These are phyloP conservation scores for Rosa persica DNA, from an alignment of 306 rosid species.

Conservation along the genomic window DNA sequence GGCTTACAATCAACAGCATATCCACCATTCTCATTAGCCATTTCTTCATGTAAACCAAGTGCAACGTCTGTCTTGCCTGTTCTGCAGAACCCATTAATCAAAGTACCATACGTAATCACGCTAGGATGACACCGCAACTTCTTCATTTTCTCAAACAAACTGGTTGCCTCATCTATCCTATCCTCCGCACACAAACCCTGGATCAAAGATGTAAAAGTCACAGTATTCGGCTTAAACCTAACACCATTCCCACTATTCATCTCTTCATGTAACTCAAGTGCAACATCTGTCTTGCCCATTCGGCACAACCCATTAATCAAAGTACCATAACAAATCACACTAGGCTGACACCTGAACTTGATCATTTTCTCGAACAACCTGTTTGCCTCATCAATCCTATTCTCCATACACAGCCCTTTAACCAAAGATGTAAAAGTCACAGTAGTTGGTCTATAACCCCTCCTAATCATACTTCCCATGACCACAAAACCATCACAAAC, in stretches of 20 bases:
- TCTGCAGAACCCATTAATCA: slow-evolving; percentile 47
- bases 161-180: slow-evolving; percentile 32
- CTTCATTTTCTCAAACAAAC: slow-evolving; percentile 31
- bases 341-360: slow-evolving; percentile 37
- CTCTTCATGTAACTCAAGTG: slow-evolving; percentile 41
- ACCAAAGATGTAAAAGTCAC: slow-evolving; percentile 36
- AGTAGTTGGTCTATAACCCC: slow-evolving; percentile 30
- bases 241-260: slow-evolving; percentile 30
- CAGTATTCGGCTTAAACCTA: slow-evolving; percentile 29
- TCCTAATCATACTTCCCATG: slow-evolving; percentile 31
- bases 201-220: slow-evolving; percentile 35
- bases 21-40: slow-evolving; percentile 28
- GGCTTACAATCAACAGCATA: slow-evolving; percentile 33
- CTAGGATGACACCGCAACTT: slow-evolving; percentile 36
- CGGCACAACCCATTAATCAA: slow-evolving; percentile 48
- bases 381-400: slow-evolving; percentile 32
- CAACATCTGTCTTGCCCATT: slow-evolving; percentile 29
- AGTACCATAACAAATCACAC: slow-evolving; percentile 29
- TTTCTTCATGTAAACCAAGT: slow-evolving; percentile 40
- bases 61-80: slow-evolving; percentile 28
- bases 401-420: slow-evolving; percentile 43
- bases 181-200: slow-evolving; percentile 44
- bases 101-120: slow-evolving; percentile 32
- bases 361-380: slow-evolving; percentile 32
- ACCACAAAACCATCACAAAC: slow-evolving; percentile 32